Evolutionary conservation across 495 filamentous ascomycete genomes (phyloP).

Genomic region (Tuber calosporum): DNA sequence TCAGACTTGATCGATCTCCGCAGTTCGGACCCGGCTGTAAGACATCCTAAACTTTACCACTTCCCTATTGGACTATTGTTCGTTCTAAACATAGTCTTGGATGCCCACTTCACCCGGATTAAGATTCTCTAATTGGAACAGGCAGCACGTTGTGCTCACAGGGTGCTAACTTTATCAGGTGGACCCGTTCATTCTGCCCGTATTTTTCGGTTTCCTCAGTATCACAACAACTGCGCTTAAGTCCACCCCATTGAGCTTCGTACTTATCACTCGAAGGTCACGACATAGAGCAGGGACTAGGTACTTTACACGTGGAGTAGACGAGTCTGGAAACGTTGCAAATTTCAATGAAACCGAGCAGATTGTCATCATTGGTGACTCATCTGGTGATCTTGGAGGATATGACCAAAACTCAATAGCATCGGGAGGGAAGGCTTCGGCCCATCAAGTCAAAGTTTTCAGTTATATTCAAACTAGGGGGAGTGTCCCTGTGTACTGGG

Average conservation of each 20-base stretch:
- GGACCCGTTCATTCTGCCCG: slow-evolving; percentile 89
- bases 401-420: slow-evolving; percentile 42
- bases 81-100: neutral
- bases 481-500: slow-evolving; percentile 92
- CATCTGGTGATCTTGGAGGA: slow-evolving; percentile 64
- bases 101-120: neutral
- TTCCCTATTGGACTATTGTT: neutral
- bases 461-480: slow-evolving; percentile 95
- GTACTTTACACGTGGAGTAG: slow-evolving; percentile 89
- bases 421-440: slow-evolving; percentile 12
- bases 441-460: slow-evolving; percentile 60
- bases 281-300: slow-evolving; percentile 80
- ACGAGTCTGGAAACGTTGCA: slow-evolving; percentile 84
- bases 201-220: slow-evolving; percentile 90
- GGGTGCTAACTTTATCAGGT: slow-evolving; percentile 49
- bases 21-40: slow-evolving; percentile 45
- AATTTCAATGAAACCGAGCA: slow-evolving; percentile 99
- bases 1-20: slow-evolving; percentile 87
- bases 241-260: slow-evolving; percentile 71
- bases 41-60: slow-evolving; percentile 18
- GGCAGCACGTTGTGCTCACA: neutral
- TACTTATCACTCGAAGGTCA: slow-evolving; percentile 80
- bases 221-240: slow-evolving; percentile 78
- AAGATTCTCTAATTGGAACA: neutral
- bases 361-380: slow-evolving; percentile 76